Percentiles rank a stretch among this genome's conserved stretches.
phyloP scores from a whole-genome alignment of 2,329 filamentous ascomycete genomes.

The Aspergillus sp. region DNA sequence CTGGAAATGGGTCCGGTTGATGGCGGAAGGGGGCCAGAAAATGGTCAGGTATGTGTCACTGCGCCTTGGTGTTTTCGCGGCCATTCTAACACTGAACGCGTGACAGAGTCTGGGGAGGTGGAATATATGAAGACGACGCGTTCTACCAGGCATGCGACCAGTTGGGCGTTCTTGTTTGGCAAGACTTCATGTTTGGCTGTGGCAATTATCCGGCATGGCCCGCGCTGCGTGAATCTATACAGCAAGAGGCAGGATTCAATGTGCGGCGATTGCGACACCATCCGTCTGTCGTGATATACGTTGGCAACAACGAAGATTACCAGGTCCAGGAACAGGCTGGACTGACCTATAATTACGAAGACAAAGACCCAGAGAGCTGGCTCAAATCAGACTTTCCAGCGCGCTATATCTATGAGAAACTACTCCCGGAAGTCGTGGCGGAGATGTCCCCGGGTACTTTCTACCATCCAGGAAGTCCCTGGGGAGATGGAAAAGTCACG shows the following conservation, averaged over 20 bases:
- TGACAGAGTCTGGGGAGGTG: constrained; percentile 66
- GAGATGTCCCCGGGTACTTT: constrained; percentile 66
- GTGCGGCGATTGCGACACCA: constrained; percentile 75
- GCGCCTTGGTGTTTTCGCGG: constrained; percentile 36
- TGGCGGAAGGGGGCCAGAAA: constrained; percentile 61
- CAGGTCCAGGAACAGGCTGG: constrained; percentile 73
- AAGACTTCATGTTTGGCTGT: constrained; percentile 83
- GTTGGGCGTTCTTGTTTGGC: constrained; percentile 79
- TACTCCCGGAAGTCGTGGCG: constrained; percentile 72
- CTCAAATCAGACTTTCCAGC: constrained; percentile 80
- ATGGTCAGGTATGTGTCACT: constrained; percentile 51
- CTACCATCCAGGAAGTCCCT: constrained; percentile 80
- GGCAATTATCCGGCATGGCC: constrained; percentile 71
- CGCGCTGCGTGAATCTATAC: constrained; percentile 62
- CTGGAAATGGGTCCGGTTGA: constrained; percentile 59
- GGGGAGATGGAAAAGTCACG: constrained; percentile 76
- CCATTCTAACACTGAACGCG: constrained; percentile 3
- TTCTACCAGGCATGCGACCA: constrained; percentile 79
- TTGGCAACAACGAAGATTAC: constrained; percentile 95
- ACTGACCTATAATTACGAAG: constrained; percentile 74
- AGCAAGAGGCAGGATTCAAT: constrained; percentile 65
- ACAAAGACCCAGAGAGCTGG: constrained; percentile 81
- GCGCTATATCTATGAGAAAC: constrained; percentile 89
- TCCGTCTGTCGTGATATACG: constrained; percentile 82
- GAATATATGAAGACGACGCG: constrained; percentile 71